Conservation (phyloP, 768 basidiomycete genomes). For the Pleurotus djamor region DNA sequence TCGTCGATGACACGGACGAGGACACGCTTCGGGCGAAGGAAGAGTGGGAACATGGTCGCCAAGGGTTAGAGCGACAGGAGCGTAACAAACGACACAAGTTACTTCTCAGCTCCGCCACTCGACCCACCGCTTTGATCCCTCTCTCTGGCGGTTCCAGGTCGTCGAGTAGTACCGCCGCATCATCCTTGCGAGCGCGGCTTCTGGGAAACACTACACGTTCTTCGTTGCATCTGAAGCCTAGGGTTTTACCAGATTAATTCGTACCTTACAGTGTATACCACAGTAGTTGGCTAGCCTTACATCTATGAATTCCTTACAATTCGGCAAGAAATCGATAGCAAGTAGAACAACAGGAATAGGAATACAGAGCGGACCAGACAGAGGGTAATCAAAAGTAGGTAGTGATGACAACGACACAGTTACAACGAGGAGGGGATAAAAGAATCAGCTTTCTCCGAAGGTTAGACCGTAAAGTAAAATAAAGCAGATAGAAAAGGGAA, state of each 20-base stretch:
- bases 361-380: slow-evolving; percentile 47
- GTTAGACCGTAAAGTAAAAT: slow-evolving; percentile 32
- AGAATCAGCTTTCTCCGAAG: slow-evolving; percentile 38
- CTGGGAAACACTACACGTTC: slow-evolving; percentile 53
- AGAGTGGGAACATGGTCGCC: slow-evolving; percentile 56
- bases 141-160: slow-evolving; percentile 16
- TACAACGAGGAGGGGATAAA: slow-evolving; percentile 27
- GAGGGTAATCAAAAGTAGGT: slow-evolving; percentile 30
- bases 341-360: slow-evolving; percentile 53
- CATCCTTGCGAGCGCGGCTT: slow-evolving; percentile 52
- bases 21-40: slow-evolving; percentile 58
- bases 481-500: slow-evolving; percentile 19
- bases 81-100: slow-evolving; percentile 48
- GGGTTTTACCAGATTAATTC: too few species aligned
- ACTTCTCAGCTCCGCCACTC: slow-evolving; percentile 21
- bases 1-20: slow-evolving; percentile 67
- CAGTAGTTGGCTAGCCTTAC: neutral
- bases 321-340: slow-evolving; percentile 53
- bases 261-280: neutral
- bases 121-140: slow-evolving; percentile 17
- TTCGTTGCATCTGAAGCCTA: slow-evolving; percentile 19
- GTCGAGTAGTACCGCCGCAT: slow-evolving; percentile 25
- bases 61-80: slow-evolving; percentile 40
- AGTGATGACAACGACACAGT: slow-evolving; percentile 36
- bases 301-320: slow-evolving; percentile 11